These are phyloP conservation scores for Rhipidocladum racemiflorum DNA, from an alignment of 176 grass and related monocot species.

Conservation along the genomic window DNA sequence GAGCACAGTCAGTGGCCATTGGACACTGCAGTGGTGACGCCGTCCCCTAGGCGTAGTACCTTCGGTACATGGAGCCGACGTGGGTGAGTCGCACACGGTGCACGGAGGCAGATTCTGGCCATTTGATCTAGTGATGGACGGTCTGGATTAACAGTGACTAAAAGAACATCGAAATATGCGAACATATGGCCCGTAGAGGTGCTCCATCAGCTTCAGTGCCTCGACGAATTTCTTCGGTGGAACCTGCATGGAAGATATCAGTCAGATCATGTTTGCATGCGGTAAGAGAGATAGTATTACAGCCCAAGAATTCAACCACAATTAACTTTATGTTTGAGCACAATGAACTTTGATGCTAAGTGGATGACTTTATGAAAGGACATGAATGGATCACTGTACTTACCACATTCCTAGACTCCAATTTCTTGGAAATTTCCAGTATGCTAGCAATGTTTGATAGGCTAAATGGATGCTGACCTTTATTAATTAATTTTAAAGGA, in stretches of 20 bases:
- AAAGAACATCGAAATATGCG: background rate
- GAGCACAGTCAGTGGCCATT: constrained; percentile 32
- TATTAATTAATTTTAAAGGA: constrained; percentile 78
- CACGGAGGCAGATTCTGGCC: too few relatives aligned
- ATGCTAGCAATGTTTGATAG: constrained; percentile 60
- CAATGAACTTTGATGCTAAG: background rate
- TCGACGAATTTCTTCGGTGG: constrained; percentile 68
- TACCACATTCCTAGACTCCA: constrained; percentile 77
- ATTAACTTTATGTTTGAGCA: background rate
- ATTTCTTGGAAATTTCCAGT: constrained; percentile 63
- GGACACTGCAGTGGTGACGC: constrained; percentile 15
- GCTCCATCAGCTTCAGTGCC: constrained; percentile 79
- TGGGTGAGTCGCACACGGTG: constrained; percentile 35
- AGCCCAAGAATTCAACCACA: background rate
- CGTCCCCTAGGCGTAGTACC: constrained; percentile 66
- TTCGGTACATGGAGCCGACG: constrained; percentile 78
- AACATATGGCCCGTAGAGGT: constrained; percentile 60
- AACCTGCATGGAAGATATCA: constrained; percentile 29
- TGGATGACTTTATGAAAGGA: background rate
- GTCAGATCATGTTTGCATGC: background rate
- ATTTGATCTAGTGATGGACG: too few relatives aligned
- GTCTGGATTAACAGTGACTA: background rate
- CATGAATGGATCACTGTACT: background rate
- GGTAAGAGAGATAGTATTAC: background rate
- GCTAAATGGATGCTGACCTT: constrained; percentile 71